phyloP scores from a whole-genome alignment of 768 basidiomycete genomes.

The Boletus rubroflammeus region DNA sequence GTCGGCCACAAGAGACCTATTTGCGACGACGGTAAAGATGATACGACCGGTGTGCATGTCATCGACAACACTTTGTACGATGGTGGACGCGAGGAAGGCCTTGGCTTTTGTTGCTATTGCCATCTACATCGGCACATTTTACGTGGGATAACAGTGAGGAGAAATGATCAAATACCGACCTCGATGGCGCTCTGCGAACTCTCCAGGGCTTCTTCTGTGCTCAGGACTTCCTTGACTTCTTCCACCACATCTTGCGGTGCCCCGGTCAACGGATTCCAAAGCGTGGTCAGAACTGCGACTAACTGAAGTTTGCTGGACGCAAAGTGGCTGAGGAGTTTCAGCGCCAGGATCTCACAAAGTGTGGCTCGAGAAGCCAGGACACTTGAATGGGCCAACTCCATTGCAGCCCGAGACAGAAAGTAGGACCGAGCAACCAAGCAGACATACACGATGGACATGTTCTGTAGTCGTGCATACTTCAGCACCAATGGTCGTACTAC shows the following conservation, averaged over 20 bases:
- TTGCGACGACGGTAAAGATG: slow-evolving; percentile 57
- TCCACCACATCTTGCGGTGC: slow-evolving; percentile 63
- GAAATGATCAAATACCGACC: slow-evolving; percentile 43
- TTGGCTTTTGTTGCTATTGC: slow-evolving; percentile 86
- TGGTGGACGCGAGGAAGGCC: slow-evolving; percentile 73
- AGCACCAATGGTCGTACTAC: slow-evolving; percentile 73
- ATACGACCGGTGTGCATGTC: slow-evolving; percentile 84
- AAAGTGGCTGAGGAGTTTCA: slow-evolving; percentile 78
- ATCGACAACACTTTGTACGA: slow-evolving; percentile 83
- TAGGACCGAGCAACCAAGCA: slow-evolving; percentile 77
- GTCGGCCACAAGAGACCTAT: slow-evolving; percentile 79
- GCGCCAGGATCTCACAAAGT: slow-evolving; percentile 84
- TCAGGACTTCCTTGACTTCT: slow-evolving; percentile 57
- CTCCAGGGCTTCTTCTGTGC: slow-evolving; percentile 52
- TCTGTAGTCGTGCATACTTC: slow-evolving; percentile 75
- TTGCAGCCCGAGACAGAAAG: slow-evolving; percentile 65
- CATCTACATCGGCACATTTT: slow-evolving; percentile 47
- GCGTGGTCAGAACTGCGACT: slow-evolving; percentile 70
- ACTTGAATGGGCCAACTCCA: slow-evolving; percentile 73
- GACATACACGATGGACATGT: slow-evolving; percentile 71
- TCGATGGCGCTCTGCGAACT: slow-evolving; percentile 82
- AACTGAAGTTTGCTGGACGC: slow-evolving; percentile 74
- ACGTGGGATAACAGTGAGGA: not conserved
- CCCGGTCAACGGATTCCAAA: slow-evolving; percentile 83
- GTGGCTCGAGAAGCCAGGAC: slow-evolving; percentile 70